Evolutionary conservation across 1,284 basidiomycete species (phyloP), one percentile per base, ranked within the genome.

Genomic region (Naganishia sp.): DNA sequence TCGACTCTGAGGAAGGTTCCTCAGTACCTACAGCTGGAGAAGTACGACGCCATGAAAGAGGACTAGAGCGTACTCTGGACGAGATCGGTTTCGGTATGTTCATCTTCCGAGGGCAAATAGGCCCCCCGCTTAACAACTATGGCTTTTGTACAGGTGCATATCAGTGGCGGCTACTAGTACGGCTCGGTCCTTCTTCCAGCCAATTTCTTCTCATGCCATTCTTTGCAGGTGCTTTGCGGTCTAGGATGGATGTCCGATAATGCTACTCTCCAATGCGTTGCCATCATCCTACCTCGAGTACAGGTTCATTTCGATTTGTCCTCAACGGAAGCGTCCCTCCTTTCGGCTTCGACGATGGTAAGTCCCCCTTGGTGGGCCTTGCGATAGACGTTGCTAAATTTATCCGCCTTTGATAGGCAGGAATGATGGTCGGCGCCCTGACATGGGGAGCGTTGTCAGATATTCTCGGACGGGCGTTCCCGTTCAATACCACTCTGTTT

Each of bases 361-460:
- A 15, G 75, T 75, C 79, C 18, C 3, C 66, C 28, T 9, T 31
- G 3, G 31, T 7, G 2, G 48, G 33, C 6, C 46, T 54, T 2
- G 28, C 60, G 31, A 15, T 64, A 54, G 55, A 33, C 59, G 63
- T 63, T 69, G 60, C 25, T 48, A 3, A 45, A 39, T 2, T 91
- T 88, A 0, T 88, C 90, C 3, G 86, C 87, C 9, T 89, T 91
- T 84, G 13, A 31, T 92, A 93, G 77, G 87, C 86, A 7, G 91
- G 95, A 48, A 98, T 98, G 95, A 96, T 96, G 92, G 78, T 97
- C 65, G 94, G 94, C 4, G 92, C 93, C 0, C 81, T 95, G 11
- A 90, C 89, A 2, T 96, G 93, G 93, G 93, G 93, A 59, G 88
- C 90, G 33, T 89, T 90, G 60, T 92, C 90, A 21, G 90, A 94